Percentiles rank a stretch among this genome's conserved stretches.
Conservation (phyloP, 805 yeast genomes). For the Clavispora fructus region DNA sequence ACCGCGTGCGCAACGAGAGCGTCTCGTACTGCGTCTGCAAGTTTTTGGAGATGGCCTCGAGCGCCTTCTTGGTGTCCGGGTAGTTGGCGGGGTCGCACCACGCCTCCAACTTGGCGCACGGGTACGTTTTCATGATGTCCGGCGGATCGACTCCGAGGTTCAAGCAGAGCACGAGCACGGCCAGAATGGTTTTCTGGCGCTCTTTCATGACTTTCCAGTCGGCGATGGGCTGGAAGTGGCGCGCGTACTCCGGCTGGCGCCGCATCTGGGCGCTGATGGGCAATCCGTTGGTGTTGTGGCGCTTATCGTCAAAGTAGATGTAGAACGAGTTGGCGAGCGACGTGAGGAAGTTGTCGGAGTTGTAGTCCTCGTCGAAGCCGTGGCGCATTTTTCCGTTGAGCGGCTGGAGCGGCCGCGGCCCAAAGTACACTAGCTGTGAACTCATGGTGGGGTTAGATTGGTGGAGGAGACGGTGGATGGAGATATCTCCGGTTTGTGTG, state of each 20-base stretch:
- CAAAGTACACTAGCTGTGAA: constrained; percentile 18
- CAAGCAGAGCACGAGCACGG: constrained; percentile 84
- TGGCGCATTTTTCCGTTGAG: constrained; percentile 56
- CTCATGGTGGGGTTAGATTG: constrained; percentile 4
- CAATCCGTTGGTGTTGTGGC: constrained; percentile 86
- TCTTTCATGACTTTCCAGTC: constrained; percentile 93
- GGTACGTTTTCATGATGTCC: constrained; percentile 86
- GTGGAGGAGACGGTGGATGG: background rate
- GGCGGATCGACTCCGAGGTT: constrained; percentile 97
- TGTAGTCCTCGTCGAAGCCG: constrained; percentile 61
- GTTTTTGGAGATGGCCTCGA: constrained; percentile 84
- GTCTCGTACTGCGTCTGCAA: constrained; percentile 88
- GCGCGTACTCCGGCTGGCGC: constrained; percentile 29
- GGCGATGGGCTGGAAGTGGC: constrained; percentile 61
- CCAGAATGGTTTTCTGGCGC: constrained; percentile 87
- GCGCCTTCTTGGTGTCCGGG: constrained; percentile 83
- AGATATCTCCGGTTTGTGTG: background rate
- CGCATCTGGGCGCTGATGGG: constrained; percentile 60
- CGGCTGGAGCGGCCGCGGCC: constrained; percentile 39
- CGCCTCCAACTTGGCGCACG: constrained; percentile 86
- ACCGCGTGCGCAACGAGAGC: constrained; percentile 77
- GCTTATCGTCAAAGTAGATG: constrained; percentile 84
- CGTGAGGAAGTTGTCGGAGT: constrained; percentile 50
- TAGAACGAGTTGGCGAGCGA: constrained; percentile 63
- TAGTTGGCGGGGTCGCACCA: constrained; percentile 86